Base-by-base conservation (phyloP, 1,284 basidiomycete genomes). In the Schizophyllum commune region DNA sequence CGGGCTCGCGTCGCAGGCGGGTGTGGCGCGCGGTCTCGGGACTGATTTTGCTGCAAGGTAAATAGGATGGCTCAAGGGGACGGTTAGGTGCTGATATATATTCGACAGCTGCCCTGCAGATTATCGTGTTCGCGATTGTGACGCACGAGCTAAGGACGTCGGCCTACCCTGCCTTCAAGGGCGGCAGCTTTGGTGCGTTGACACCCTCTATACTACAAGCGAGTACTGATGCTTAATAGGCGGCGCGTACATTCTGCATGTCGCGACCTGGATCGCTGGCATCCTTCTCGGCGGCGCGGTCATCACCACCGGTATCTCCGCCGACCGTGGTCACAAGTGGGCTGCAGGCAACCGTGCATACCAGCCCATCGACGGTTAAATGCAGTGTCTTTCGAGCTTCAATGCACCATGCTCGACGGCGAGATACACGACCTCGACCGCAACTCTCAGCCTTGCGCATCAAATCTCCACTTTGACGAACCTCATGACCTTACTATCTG, bases 331-430 rank as follows among this genome's bases (percentile, higher is more conserved):
- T 5, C 77, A 87, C 65, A 75, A 73, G 61, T 91, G 89, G 89
- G 88, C 88, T 55, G 89, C 89, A 52, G 88, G 88, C 57, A 87
- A 88, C 66, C 79, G 88, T 61, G 82, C 83, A 8, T 90, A 91
- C 68, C 74, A 71, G 47, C 81, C 78, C 19, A 86, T 89, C 57
- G 65, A 61, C 5, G 70, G 66, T 27, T 74, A 63, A 76, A 9
- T 3, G 39, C 52, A 52, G 39, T 9, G 17, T 56, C 19, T 4
- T 4, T 20, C 32, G 5, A 27, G 27, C 27, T 27, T 27, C 27
- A 27, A 27, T 27, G 5, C 27, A 27, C 27, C 27, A 27, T 27
- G 27, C 27, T 27, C 27, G 5, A 27, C 27, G 27, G 27, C 27
- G 27, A 5, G 3, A 27, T 27, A 27, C 27, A 27, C 27, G 27